Conservation (phyloP, 495 filamentous ascomycete species). For the Talaromyces stipitatus region DNA sequence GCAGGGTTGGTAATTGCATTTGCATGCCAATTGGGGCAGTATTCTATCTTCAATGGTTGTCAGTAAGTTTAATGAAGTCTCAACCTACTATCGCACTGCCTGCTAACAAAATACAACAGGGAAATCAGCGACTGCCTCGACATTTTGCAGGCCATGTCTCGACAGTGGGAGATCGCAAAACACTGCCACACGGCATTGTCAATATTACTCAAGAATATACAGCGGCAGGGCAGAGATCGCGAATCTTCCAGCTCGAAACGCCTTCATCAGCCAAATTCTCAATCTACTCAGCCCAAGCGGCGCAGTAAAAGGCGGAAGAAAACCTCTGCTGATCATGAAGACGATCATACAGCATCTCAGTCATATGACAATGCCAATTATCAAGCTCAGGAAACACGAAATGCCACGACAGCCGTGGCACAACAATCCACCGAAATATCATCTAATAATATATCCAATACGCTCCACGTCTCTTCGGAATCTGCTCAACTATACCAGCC, state of each 20-base stretch:
- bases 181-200: slow-evolving; percentile 28
- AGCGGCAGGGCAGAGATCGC: neutral
- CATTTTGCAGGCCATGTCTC: slow-evolving; percentile 26
- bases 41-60: slow-evolving; percentile 24
- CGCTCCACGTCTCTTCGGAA: neutral
- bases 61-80: slow-evolving; percentile 22
- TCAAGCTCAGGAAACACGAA: neutral
- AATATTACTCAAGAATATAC: slow-evolving; percentile 12
- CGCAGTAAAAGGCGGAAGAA: neutral
- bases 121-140: slow-evolving; percentile 26
- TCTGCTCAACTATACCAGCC: neutral
- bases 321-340: neutral
- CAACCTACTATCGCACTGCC: neutral
- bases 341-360: neutral
- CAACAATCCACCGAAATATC: neutral
- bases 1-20: slow-evolving; percentile 32
- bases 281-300: neutral
- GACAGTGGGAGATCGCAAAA: slow-evolving; percentile 34
- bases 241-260: neutral
- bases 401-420: neutral
- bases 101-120: slow-evolving; percentile 10
- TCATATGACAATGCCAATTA: neutral
- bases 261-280: neutral
- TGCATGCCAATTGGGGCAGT: slow-evolving; percentile 33
- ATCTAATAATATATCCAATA: neutral